Percentiles rank a stretch among this genome's conserved stretches.
Conservation (phyloP, 768 basidiomycete genomes). For the Phylloporus sp. region DNA sequence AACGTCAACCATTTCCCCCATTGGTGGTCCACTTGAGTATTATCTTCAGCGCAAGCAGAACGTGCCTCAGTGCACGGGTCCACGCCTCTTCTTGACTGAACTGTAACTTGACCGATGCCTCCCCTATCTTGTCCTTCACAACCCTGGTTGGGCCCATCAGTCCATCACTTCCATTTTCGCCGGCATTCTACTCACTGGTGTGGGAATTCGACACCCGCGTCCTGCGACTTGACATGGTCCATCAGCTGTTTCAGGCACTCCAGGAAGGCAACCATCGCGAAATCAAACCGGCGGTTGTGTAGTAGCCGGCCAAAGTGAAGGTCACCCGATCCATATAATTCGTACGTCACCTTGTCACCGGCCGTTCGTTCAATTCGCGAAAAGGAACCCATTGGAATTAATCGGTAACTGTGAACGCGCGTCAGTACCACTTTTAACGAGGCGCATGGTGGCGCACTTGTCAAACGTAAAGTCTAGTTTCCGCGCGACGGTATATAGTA, state of each 20-base stretch:
- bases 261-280: slow-evolving; percentile 93
- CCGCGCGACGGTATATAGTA: slow-evolving; percentile 85
- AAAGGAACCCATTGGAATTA: slow-evolving; percentile 93
- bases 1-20: slow-evolving; percentile 55
- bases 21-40: slow-evolving; percentile 84
- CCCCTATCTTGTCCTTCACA: slow-evolving; percentile 91
- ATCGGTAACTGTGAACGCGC: slow-evolving; percentile 58
- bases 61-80: slow-evolving; percentile 90
- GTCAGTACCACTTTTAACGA: slow-evolving; percentile 6
- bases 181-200: slow-evolving; percentile 63
- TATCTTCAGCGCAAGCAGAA: slow-evolving; percentile 84
- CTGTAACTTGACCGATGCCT: slow-evolving; percentile 89
- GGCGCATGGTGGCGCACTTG: slow-evolving; percentile 46
- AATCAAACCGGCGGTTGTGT: slow-evolving; percentile 93
- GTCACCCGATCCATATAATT: slow-evolving; percentile 93
- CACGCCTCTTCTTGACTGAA: slow-evolving; percentile 94
- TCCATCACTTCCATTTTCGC: background rate
- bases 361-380: slow-evolving; percentile 82
- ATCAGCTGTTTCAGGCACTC: slow-evolving; percentile 92
- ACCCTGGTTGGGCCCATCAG: slow-evolving; percentile 49
- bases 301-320: slow-evolving; percentile 81
- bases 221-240: slow-evolving; percentile 76
- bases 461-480: slow-evolving; percentile 89
- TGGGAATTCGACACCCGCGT: slow-evolving; percentile 69
- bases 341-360: slow-evolving; percentile 81